Conservation (phyloP, 345 rosid species). For the Murraya koenigii region DNA sequence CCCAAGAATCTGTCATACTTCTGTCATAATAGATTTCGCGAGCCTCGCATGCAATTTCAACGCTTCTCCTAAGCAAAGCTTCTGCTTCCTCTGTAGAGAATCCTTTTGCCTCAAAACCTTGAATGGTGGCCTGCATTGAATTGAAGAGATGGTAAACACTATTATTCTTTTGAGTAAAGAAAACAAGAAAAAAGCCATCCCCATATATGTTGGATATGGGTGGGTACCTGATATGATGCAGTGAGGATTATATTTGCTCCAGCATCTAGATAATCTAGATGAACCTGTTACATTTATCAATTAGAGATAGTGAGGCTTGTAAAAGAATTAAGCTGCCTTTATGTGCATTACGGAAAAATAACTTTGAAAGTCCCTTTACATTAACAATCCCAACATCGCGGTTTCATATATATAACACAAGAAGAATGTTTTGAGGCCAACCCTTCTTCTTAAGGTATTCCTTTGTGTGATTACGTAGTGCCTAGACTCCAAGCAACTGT, state of each 20-base stretch:
- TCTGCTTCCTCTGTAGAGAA: conserved; percentile 65
- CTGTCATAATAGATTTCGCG: conserved; percentile 59
- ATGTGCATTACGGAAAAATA: not conserved
- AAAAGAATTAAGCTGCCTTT: not conserved
- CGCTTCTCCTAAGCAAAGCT: conserved; percentile 59
- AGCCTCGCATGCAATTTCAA: conserved; percentile 83
- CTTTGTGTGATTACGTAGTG: too few relatives aligned
- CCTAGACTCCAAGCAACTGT: too few relatives aligned
- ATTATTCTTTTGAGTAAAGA: not conserved
- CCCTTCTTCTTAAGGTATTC: too few relatives aligned
- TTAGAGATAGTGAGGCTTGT: not conserved
- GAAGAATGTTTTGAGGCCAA: too few relatives aligned
- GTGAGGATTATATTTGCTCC: conserved; percentile 79
- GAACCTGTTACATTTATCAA: conserved; percentile 52
- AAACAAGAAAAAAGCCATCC: not conserved
- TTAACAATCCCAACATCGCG: not conserved
- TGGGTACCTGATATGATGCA: conserved; percentile 79
- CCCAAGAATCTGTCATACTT: conserved; percentile 53
- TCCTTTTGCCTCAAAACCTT: conserved; percentile 86
- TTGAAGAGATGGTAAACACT: not conserved
- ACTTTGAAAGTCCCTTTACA: not conserved
- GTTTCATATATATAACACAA: not conserved
- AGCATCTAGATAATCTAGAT: conserved; percentile 82
- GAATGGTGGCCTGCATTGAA: conserved; percentile 67
- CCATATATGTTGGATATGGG: not conserved